Conservation (phyloP, 768 basidiomycete genomes). For the Leccinum obscurum region DNA sequence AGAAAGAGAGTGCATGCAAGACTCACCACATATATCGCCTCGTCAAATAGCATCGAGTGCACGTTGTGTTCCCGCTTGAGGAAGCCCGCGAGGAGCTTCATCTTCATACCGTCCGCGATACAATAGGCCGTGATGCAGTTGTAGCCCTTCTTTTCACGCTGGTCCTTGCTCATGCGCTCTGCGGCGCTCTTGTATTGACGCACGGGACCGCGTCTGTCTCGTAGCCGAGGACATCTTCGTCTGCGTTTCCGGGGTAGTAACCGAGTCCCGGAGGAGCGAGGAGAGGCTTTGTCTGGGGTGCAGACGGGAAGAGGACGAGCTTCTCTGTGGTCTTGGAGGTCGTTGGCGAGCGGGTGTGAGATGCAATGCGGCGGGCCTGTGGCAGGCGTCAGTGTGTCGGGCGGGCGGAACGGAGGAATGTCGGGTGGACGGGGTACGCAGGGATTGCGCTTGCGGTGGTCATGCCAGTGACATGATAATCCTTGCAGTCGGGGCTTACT, state of each 20-base stretch:
- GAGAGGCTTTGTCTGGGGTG: conserved; percentile 81
- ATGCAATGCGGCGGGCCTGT: conserved; percentile 21
- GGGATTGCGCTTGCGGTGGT: neutral
- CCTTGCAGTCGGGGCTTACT: no score
- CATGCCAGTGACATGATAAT: no score
- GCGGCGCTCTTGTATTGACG: conserved; percentile 82
- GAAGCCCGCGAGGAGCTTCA: conserved; percentile 82
- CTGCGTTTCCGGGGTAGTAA: conserved; percentile 24
- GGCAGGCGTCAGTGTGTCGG: conserved; percentile 23
- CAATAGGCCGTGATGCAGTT: conserved; percentile 89
- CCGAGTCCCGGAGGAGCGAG: conserved; percentile 19
- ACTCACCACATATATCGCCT: conserved; percentile 89
- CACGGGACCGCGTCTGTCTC: conserved; percentile 63
- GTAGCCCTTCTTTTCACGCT: conserved; percentile 78
- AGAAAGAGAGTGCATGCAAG: neutral
- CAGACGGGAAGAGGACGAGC: conserved; percentile 89
- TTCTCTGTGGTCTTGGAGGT: conserved; percentile 91
- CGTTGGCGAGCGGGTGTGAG: conserved; percentile 16
- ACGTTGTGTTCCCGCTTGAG: conserved; percentile 95
- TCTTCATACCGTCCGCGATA: conserved; percentile 79
- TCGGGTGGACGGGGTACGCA: conserved; percentile 25
- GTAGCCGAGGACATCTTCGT: conserved; percentile 56
- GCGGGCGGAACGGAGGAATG: conserved; percentile 19
- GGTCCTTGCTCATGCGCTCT: conserved; percentile 86
- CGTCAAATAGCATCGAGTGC: conserved; percentile 82